Conservation (phyloP, 2,329 filamentous ascomycete species). For the Furcasterigmium sp. region DNA sequence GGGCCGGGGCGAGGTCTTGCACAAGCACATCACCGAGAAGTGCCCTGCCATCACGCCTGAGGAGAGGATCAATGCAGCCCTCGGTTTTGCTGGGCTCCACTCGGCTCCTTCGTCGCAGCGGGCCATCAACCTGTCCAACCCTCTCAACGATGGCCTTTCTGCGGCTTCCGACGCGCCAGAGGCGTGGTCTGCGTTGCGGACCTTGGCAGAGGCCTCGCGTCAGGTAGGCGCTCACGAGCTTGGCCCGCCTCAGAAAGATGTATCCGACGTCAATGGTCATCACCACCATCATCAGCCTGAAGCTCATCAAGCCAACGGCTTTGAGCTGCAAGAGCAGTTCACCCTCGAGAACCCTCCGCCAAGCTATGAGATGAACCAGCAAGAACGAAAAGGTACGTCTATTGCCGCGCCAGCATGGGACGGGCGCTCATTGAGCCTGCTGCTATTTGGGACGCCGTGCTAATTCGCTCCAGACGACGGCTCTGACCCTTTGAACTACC, state of each 20-base stretch:
- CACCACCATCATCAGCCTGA: constrained; percentile 10
- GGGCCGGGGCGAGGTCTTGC: constrained; percentile 78
- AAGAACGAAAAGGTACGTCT: constrained; percentile 31
- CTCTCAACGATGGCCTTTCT: constrained; percentile 15
- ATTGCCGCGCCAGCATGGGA: too few species aligned
- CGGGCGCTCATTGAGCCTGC: background rate
- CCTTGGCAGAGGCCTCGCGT: constrained; percentile 81
- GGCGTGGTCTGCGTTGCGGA: constrained; percentile 77
- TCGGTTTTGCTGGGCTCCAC: constrained; percentile 12
- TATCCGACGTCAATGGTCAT: background rate
- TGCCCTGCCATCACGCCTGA: constrained; percentile 73
- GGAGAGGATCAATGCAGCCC: constrained; percentile 66
- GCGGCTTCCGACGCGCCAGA: constrained; percentile 36
- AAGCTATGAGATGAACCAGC: constrained; percentile 35
- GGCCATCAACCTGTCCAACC: constrained; percentile 8
- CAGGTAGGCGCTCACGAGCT: constrained; percentile 48
- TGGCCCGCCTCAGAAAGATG: background rate
- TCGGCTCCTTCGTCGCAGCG: constrained; percentile 8
- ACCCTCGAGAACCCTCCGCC: constrained; percentile 51
- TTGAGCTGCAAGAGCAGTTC: constrained; percentile 55
- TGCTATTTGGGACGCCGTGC: background rate
- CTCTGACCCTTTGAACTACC: constrained; percentile 18
- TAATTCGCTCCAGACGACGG: constrained; percentile 7
- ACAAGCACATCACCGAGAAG: constrained; percentile 77
- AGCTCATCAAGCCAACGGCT: constrained; percentile 19